Percentiles rank a stretch among this genome's conserved stretches.
These are phyloP conservation scores for Tanacetum coccineum DNA, from an alignment of 129 eudicot genomes.

Conservation along the genomic window DNA sequence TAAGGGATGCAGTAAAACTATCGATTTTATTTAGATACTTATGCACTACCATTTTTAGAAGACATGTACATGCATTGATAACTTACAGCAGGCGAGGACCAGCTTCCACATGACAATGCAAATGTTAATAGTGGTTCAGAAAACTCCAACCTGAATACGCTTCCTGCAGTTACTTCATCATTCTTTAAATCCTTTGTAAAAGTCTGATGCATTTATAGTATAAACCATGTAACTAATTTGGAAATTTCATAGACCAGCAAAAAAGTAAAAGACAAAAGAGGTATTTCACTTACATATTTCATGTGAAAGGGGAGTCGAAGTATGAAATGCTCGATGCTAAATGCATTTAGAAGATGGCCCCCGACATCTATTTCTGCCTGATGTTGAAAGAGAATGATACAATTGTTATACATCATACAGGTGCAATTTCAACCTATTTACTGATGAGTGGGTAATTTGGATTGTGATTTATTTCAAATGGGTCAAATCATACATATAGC, in stretches of 20 bases:
- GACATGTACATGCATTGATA: conserved; percentile 1
- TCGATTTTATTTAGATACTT: not conserved
- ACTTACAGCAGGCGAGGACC: conserved; percentile 98
- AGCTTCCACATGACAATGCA: conserved; percentile 92
- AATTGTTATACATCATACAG: conserved; percentile 9
- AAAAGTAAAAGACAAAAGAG: not conserved
- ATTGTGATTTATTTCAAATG: not conserved
- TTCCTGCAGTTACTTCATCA: conserved; percentile 57
- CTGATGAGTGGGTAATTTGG: not conserved
- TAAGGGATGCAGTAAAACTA: not conserved
- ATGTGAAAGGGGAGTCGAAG: conserved; percentile 71
- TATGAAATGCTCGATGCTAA: conserved; percentile 79
- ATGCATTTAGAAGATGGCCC: conserved; percentile 68
- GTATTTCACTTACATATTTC: conserved; percentile 48
- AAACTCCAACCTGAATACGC: conserved; percentile 62
- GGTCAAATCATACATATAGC: not conserved
- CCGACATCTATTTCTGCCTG: conserved; percentile 70
- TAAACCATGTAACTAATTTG: conserved; percentile 7
- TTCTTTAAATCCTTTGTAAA: conserved; percentile 46
- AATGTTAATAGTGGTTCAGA: conserved; percentile 82
- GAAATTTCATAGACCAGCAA: not conserved
- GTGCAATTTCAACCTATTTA: not conserved
- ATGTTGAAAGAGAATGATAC: not conserved
- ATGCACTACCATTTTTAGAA: not conserved
- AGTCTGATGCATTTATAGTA: conserved; percentile 36